Base-by-base conservation (phyloP, 2,329 filamentous ascomycete species). In the Cucurbitaria berberidis region DNA sequence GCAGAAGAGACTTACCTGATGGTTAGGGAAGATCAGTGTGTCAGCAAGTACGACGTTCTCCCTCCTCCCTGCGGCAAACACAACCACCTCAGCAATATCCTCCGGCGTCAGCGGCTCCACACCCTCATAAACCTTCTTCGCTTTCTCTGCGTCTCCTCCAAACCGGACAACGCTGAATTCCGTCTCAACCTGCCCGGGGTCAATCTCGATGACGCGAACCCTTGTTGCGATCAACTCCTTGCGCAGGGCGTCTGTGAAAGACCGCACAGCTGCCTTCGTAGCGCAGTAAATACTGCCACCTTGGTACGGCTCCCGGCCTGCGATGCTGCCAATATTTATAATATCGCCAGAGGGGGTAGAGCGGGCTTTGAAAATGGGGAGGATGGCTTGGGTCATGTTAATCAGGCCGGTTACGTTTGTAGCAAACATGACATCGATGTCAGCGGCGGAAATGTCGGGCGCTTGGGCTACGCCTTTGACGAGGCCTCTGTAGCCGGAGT, bases 351-450 rank as follows among this genome's bases (percentile, higher is more conserved):
- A 81, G 51, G 19, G 77, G 56, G 49, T 48, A 40, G 53, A 22
- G 61, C 80, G 70, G 65, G 84, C 81, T 76, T 91, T 89, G 82
- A 93, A 96, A 72, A 92, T 87, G 46, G 90, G 86, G 16, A 98
- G 78, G 55, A 97, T 82, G 40, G 90, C 90, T 81, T 99, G 95
- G 0, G 95, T 98, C 89, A 98, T 91, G 81, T 93, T 90, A 80
- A 99, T 95, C 29, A 99, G 82, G 24, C 95, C 95, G 1, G 89
- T 95, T 46, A 98, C 93, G 74, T 99, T 99, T 53, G 95, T 98
- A 41, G 84, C 79, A 72, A 97, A 91, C 92, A 98, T 97, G 74
- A 87, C 70, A 66, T 89, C 82, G 66, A 97, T 89, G 77, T 99
- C 93, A 53, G 88, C 87, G 67, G 90, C 83, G 15, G 82, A 83